Percentiles rank a stretch among this genome's conserved stretches.
Evolutionary conservation across 306 rosid species (phyloP).

Genomic region (Vigna radiata): DNA sequence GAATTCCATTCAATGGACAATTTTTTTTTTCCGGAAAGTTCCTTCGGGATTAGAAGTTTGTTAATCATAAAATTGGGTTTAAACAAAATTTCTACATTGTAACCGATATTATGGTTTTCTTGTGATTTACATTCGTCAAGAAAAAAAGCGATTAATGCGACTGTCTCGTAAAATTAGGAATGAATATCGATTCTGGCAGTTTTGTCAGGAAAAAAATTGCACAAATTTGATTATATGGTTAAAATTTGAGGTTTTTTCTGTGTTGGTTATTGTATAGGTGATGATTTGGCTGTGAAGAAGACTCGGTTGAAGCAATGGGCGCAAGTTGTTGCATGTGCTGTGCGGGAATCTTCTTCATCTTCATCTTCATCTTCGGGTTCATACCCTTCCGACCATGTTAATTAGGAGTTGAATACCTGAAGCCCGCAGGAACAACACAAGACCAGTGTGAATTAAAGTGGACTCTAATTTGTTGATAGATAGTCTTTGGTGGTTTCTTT

Average conservation of each 20-base stretch:
- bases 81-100: too few species aligned
- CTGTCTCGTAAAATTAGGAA: background rate
- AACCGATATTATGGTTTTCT: too few species aligned
- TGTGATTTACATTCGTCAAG: too few species aligned
- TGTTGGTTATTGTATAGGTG: conserved; percentile 43
- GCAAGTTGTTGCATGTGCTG: conserved; percentile 66
- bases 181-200: background rate
- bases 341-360: conserved; percentile 7
- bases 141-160: too few species aligned
- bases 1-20: background rate
- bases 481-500: conserved; percentile 12
- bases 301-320: conserved; percentile 82
- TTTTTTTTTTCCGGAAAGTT: background rate
- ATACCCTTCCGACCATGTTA: background rate
- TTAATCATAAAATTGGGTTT: too few species aligned
- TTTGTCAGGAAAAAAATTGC: background rate
- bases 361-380: background rate
- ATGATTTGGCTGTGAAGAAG: conserved; percentile 65
- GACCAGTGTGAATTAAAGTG: background rate
- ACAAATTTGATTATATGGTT: background rate
- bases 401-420: background rate
- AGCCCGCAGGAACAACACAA: background rate
- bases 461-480: conserved; percentile 26
- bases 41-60: too few species aligned
- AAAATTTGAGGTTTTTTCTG: background rate